Evolutionary conservation across 225 moss, liverwort and hornwort species (phyloP), one percentile per base, ranked within the genome.

Genomic region (Sphagnum contortum): DNA sequence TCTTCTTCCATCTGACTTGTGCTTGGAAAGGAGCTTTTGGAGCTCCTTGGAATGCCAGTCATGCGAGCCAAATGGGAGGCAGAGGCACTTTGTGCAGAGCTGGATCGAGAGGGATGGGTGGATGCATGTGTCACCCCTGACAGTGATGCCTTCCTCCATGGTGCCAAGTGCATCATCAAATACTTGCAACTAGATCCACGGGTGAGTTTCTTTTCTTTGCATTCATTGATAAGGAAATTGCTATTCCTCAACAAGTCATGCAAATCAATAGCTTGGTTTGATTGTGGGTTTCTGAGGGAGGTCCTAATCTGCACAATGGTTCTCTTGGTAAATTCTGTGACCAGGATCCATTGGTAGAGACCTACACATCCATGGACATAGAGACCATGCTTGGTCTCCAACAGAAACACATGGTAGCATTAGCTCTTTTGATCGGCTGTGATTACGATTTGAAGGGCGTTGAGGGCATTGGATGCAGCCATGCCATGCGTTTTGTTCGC

Each of bases 101-200:
- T 84, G 55, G 63, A 84, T 48, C 74, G 72, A 68, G 74, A 75
- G 12, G 83, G 72, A 10, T 63, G 74, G 66, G 80, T 80, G 62
- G 83, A 84, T 49, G 72, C 72, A 53, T 84, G 83, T 50, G 80
- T 83, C 47, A 77, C 83, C 49, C 68, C 83, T 2, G 83, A 83
- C 67, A 75, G 83, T 64, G 83, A 83, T 48, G 77, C 74, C 4
- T 71, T 83, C 44, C 61, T 79, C 45, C 79, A 83, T 64, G 83
- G 83, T 58, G 83, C 83, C 44, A 75, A 52, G 48, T 60, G 70
- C 56, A 73, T 84, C 45, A 77, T 77, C 44, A 84, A 84, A 52
- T 64, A 65, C 57, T 64, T 83, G 62, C 79, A 77, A 66, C 12
- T 51, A 8, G 72, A 77, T 69, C 50, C 56, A 4, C 77, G 58